A percentile compares a stretch with the other conserved stretches of the same genome.
These are phyloP conservation scores for Asterochloris sp. DNA, from an alignment of 139 green algal genomes.

Conservation along the genomic window DNA sequence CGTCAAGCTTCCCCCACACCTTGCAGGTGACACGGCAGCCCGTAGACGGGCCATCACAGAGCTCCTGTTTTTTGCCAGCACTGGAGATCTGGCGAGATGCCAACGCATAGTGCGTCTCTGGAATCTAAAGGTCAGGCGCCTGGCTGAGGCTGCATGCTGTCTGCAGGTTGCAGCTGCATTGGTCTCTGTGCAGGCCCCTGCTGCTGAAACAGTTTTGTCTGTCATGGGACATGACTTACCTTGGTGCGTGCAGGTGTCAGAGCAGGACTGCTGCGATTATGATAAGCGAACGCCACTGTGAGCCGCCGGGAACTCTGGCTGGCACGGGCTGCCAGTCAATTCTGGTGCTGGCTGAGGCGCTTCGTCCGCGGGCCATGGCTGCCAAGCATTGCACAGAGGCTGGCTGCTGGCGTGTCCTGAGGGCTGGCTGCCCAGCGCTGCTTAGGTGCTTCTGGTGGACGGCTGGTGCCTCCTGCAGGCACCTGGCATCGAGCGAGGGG, in stretches of 20 bases:
- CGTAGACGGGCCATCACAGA: constrained; percentile 76
- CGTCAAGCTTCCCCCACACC: too few relatives aligned
- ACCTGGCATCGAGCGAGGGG: constrained; percentile 76
- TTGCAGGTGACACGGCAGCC: constrained; percentile 52
- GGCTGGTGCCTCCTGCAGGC: constrained; percentile 42
- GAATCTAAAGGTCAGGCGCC: constrained; percentile 54
- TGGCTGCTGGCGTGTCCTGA: too few relatives aligned
- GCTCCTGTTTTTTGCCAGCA: constrained; percentile 86
- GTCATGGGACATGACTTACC: too few relatives aligned
- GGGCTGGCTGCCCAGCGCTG: too few relatives aligned
- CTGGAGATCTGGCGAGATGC: constrained; percentile 73
- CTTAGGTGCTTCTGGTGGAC: too few relatives aligned
- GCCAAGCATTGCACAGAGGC: too few relatives aligned
- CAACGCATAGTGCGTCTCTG: constrained; percentile 67
- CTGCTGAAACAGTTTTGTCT: not conserved
- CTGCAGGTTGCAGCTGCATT: not conserved
- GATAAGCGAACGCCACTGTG: constrained; percentile 83
- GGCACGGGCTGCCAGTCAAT: too few relatives aligned
- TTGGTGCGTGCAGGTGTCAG: constrained; percentile 48
- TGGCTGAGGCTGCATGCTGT: not conserved
- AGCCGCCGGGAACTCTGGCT: constrained; percentile 21
- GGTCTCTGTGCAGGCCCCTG: too few relatives aligned
- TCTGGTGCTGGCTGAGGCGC: too few relatives aligned
- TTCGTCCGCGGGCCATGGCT: too few relatives aligned
- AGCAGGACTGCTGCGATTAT: constrained; percentile 78